Evolutionary conservation across 768 basidiomycete genomes (phyloP).

Genomic region (Cyclocybe aegerita): DNA sequence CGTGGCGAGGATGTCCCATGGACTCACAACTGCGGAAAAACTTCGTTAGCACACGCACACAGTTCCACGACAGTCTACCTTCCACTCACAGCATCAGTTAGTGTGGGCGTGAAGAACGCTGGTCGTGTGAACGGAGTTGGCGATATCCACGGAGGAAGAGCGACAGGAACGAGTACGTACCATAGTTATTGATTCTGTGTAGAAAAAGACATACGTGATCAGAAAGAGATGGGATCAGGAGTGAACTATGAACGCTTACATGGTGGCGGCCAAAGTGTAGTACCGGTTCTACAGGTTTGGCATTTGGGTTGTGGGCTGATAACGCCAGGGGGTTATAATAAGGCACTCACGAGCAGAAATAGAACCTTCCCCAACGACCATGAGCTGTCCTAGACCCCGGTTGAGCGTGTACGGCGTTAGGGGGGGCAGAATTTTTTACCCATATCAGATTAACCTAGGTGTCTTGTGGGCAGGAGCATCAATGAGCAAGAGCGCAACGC

Average conservation of each 20-base stretch:
- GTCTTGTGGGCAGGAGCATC: background rate
- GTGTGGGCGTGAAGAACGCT: no score
- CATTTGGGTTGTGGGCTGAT: background rate
- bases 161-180: no score
- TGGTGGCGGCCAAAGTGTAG: constrained; percentile 46
- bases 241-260: constrained; percentile 35
- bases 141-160: no score
- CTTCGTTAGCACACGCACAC: background rate
- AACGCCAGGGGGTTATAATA: background rate
- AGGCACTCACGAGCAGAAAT: constrained; percentile 48
- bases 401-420: background rate
- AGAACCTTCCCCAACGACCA: constrained; percentile 56
- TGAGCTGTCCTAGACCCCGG: constrained; percentile 39
- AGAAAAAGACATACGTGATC: no score
- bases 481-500: constrained; percentile 7
- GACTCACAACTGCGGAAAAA: constrained; percentile 23
- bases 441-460: constrained; percentile 52
- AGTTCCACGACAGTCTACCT: background rate
- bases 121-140: no score
- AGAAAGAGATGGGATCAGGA: constrained; percentile 16
- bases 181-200: no score
- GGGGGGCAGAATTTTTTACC: constrained; percentile 30
- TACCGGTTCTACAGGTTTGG: constrained; percentile 50
- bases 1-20: background rate
- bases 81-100: constrained; percentile 23